Percentiles rank a stretch among this genome's conserved stretches.
These are phyloP conservation scores for Arthrobotrys entomopaga DNA, from an alignment of 2,329 filamentous ascomycete genomes.

Conservation along the genomic window DNA sequence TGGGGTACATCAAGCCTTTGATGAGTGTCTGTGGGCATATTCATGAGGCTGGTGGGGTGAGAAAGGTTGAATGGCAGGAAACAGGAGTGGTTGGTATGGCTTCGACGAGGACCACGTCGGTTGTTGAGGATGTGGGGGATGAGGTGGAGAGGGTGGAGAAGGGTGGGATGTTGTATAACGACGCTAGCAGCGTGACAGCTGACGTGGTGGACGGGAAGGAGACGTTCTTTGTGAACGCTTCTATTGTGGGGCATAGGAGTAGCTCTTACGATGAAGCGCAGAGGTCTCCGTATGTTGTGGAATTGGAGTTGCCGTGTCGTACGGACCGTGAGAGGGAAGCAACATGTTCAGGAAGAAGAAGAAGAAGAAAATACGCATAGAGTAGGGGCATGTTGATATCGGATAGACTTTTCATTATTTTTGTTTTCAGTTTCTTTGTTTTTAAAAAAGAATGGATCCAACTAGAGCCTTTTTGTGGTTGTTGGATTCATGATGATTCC, in stretches of 20 bases:
- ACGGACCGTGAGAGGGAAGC: background rate
- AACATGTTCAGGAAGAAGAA: background rate
- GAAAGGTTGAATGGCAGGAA: slow-evolving; percentile 73
- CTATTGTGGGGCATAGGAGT: slow-evolving; percentile 27
- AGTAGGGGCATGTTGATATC: no score
- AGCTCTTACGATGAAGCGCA: slow-evolving; percentile 23
- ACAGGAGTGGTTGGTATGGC: background rate
- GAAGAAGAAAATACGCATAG: no score
- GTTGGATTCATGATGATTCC: no score
- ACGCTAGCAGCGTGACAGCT: slow-evolving; percentile 8
- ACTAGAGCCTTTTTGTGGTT: no score
- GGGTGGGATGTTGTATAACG: slow-evolving; percentile 25
- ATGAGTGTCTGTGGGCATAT: slow-evolving; percentile 79
- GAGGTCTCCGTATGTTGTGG: slow-evolving; percentile 37
- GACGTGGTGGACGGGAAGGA: slow-evolving; percentile 17
- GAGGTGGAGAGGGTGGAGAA: slow-evolving; percentile 13
- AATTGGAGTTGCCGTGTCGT: slow-evolving; percentile 35
- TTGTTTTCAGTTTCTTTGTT: no score
- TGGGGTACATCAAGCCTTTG: slow-evolving; percentile 72
- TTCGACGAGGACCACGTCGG: background rate
- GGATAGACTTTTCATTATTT: no score
- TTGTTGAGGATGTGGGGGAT: slow-evolving; percentile 10
- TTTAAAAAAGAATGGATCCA: no score
- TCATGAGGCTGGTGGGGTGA: slow-evolving; percentile 74
- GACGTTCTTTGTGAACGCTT: slow-evolving; percentile 51